phyloP scores from a whole-genome alignment of 1,284 basidiomycete genomes.

The Ceratobasidium sp. region DNA sequence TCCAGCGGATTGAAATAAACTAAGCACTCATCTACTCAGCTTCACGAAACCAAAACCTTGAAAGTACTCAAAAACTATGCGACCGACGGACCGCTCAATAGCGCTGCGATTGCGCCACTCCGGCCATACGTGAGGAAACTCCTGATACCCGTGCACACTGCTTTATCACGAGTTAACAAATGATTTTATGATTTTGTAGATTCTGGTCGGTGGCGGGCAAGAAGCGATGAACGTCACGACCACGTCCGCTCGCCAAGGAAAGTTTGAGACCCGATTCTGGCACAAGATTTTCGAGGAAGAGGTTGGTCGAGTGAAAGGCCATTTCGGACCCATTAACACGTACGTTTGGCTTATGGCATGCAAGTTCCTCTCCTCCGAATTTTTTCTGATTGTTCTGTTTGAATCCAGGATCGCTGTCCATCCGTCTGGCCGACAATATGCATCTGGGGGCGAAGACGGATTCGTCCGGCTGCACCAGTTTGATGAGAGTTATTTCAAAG shows the following conservation, averaged over 20 bases:
- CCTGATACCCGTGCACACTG: not conserved
- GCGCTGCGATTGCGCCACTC: constrained; percentile 87
- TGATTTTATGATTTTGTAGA: constrained; percentile 61
- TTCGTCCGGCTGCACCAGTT: constrained; percentile 94
- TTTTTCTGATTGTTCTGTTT: no score
- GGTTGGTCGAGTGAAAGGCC: constrained; percentile 95
- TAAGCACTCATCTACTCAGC: constrained; percentile 61
- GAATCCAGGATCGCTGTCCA: constrained; percentile 86
- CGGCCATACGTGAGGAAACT: constrained; percentile 80
- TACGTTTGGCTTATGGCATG: no score
- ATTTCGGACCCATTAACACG: constrained; percentile 99
- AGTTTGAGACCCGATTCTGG: constrained; percentile 99
- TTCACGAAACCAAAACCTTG: constrained; percentile 92
- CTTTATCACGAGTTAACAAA: not conserved
- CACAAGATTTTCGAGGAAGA: constrained; percentile 99
- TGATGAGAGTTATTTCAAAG: constrained; percentile 91
- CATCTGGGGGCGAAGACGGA: constrained; percentile 97
- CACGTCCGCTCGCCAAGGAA: constrained; percentile 92
- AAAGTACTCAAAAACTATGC: constrained; percentile 93
- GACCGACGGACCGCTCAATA: constrained; percentile 97
- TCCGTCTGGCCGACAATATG: constrained; percentile 89
- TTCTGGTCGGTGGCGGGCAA: constrained; percentile 95
- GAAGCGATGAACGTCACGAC: constrained; percentile 99
- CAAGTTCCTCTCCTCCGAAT: no score
- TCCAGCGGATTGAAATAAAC: not conserved